Conservation (phyloP, 305 asterid species). For the Euphrasia arctica region DNA sequence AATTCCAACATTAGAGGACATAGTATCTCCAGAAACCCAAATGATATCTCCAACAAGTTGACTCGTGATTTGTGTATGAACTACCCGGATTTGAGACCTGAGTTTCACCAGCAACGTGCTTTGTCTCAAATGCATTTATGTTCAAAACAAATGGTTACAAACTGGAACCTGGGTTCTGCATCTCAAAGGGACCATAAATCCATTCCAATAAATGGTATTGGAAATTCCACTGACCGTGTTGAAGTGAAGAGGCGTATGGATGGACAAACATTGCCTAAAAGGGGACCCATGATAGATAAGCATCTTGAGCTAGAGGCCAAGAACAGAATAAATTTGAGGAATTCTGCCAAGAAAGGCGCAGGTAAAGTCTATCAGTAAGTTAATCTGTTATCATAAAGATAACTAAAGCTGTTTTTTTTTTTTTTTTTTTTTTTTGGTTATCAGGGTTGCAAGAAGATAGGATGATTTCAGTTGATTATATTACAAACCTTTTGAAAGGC, state of each 20-base stretch:
- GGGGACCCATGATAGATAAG: constrained; percentile 29
- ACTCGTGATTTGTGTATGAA: constrained; percentile 27
- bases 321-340: constrained; percentile 32
- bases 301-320: constrained; percentile 24
- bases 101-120: constrained; percentile 34
- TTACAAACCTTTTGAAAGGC: constrained; percentile 40
- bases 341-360: constrained; percentile 38
- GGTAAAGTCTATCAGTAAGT: constrained; percentile 37
- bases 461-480: constrained; percentile 38
- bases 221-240: constrained; percentile 30
- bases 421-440: background rate
- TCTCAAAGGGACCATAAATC: constrained; percentile 29
- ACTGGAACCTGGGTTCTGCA: constrained; percentile 37
- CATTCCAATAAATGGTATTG: constrained; percentile 32
- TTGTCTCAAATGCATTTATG: constrained; percentile 34
- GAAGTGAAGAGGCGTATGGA: constrained; percentile 29
- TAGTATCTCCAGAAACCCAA: constrained; percentile 28
- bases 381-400: constrained; percentile 16
- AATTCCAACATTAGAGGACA: constrained; percentile 30
- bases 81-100: constrained; percentile 25
- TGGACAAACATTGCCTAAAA: constrained; percentile 34
- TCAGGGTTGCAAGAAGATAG: constrained; percentile 43
- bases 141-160: constrained; percentile 29
- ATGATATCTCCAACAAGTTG: constrained; percentile 10
- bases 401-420: constrained; percentile 3